These are phyloP conservation scores for Chlamydomonas incerta DNA, from an alignment of 139 green algal species.

Conservation along the genomic window DNA sequence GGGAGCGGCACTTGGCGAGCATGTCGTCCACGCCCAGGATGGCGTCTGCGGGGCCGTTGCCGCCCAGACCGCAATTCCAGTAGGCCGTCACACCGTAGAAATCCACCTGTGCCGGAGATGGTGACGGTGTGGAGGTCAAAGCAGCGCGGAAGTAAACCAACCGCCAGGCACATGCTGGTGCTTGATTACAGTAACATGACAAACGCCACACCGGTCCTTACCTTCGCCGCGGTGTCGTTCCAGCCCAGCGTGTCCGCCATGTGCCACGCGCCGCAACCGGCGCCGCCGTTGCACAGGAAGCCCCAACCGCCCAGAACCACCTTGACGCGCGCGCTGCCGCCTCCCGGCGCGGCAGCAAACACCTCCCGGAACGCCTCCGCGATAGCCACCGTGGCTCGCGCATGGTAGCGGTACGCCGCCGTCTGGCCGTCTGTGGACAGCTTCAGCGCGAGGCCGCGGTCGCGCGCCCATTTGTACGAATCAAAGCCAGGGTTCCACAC, in stretches of 20 bases:
- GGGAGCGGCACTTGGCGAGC: constrained; percentile 28
- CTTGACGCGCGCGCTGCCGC: neutral
- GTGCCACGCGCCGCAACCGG: constrained; percentile 34
- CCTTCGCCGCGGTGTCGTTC: constrained; percentile 10
- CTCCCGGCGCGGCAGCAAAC: constrained; percentile 27
- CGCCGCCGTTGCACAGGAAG: constrained; percentile 47
- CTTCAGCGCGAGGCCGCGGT: constrained; percentile 20
- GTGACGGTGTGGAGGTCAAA: no score
- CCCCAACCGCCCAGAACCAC: constrained; percentile 44
- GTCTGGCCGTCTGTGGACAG: constrained; percentile 19
- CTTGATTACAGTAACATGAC: no score
- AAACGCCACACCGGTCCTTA: no score
- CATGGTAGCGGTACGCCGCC: constrained; percentile 52
- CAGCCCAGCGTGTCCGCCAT: constrained; percentile 35
- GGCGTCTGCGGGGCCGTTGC: constrained; percentile 13
- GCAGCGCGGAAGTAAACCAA: no score
- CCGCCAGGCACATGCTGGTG: no score
- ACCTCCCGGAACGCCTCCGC: constrained; percentile 34
- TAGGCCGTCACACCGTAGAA: constrained; percentile 38
- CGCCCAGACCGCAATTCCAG: constrained; percentile 41
- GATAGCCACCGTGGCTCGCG: constrained; percentile 23
- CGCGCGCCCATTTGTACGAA: constrained; percentile 24
- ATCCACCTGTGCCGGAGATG: constrained; percentile 1
- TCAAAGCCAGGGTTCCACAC: constrained; percentile 40
- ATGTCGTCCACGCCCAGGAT: constrained; percentile 39